Evolutionary conservation across 2,329 filamentous ascomycete genomes (phyloP), one percentile per base, ranked within the genome.

Genomic region (Claviceps monticola): DNA sequence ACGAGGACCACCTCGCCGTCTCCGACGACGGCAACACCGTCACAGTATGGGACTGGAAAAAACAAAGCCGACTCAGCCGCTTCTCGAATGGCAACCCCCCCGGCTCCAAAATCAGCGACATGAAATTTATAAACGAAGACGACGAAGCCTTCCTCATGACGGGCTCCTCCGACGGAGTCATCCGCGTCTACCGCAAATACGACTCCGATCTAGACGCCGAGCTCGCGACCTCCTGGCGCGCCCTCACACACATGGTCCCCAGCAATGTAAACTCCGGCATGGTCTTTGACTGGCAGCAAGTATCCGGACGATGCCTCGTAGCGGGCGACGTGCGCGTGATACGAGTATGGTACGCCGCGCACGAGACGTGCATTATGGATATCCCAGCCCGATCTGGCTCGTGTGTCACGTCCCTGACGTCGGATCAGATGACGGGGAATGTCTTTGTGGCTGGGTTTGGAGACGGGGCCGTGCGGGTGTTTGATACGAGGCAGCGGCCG

Each of bases 241-340:
- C 93, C 4, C 71, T 98, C 54, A 95, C 88, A 13, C 88, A 98
- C 68, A 85, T 97, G 64, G 86, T 97, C 5, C 88, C 90, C 4
- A 95, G 88, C 66, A 95, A 91, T 61, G 85, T 90, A 62, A 95
- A 95, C 65, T 90, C 90, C 1, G 93, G 93, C 21, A 84, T 98
- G 69, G 91, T 97, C 26, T 94, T 97, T 64, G 91, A 98, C 66
- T 98, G 93, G 93, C 91, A 97, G 66, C 93, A 98, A 69, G 90
- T 94, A n/a, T 88, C 88, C 59, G 93, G 93, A 7, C 87, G 88
- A 55, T 84, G 95, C 7, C 76, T 98, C n/a, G 93, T 97, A 36
- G 93, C 93, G 11, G 93, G 93, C 45, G 93, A 98, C 64, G 88
- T 96, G 51, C 87, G 93, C 53, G 87, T 96, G 37, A 96, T 98